These are phyloP conservation scores for Microcyclosporella mali DNA, from an alignment of 2,329 filamentous ascomycete species.

Conservation along the genomic window DNA sequence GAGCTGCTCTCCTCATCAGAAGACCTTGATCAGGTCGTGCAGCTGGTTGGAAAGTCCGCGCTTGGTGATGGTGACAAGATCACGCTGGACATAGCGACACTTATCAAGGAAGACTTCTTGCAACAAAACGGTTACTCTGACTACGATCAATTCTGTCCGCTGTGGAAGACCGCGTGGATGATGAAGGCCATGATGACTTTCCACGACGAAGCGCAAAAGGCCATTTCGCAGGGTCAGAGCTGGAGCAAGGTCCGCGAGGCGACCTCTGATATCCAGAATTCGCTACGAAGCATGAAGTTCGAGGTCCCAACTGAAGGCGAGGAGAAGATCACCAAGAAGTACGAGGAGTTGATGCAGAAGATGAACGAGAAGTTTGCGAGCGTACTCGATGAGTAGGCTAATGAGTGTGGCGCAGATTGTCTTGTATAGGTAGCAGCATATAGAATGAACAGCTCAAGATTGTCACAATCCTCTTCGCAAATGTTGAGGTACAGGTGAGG, in stretches of 20 bases:
- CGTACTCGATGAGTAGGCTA: slow-evolving; percentile 79
- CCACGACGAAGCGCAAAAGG: slow-evolving; percentile 96
- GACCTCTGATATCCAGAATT: slow-evolving; percentile 76
- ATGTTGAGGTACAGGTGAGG: too few species aligned
- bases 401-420: not conserved
- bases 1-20: slow-evolving; percentile 91
- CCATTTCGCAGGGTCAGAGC: slow-evolving; percentile 78
- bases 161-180: slow-evolving; percentile 99
- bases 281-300: slow-evolving; percentile 92
- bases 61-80: slow-evolving; percentile 98
- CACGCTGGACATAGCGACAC: slow-evolving; percentile 80
- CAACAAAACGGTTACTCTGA: slow-evolving; percentile 99
- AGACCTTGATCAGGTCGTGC: slow-evolving; percentile 96
- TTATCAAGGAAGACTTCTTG: slow-evolving; percentile 97
- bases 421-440: not conserved
- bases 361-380: slow-evolving; percentile 98
- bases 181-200: slow-evolving; percentile 99
- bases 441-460: not conserved
- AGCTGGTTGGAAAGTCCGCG: slow-evolving; percentile 95
- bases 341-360: slow-evolving; percentile 81
- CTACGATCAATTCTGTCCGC: slow-evolving; percentile 97
- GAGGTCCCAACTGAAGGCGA: slow-evolving; percentile 83
- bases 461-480: too few species aligned
- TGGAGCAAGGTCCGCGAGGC: slow-evolving; percentile 92
- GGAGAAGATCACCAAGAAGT: slow-evolving; percentile 80